Conservation (phyloP, 306 rosid genomes). For the Trichosanthes cucumerina region DNA sequence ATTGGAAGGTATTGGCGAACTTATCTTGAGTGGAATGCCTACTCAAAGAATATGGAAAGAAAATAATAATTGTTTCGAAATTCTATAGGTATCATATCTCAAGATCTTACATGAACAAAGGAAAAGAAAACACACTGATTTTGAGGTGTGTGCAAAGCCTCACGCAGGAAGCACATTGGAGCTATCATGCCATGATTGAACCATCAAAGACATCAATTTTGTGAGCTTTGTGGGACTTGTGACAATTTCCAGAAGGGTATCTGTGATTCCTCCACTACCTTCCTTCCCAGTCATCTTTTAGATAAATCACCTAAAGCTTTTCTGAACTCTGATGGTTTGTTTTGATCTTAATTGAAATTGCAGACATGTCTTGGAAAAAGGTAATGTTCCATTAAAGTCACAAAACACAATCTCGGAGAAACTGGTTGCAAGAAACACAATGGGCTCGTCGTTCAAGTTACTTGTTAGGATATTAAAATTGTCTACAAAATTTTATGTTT, state of each 20-base stretch:
- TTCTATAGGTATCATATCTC: slow-evolving; percentile 4
- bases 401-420: background rate
- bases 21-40: too few species aligned
- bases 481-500: too few species aligned
- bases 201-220: slow-evolving; percentile 14
- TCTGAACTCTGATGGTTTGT: background rate
- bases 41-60: too few species aligned
- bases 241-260: slow-evolving; percentile 1
- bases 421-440: slow-evolving; percentile 14
- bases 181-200: slow-evolving; percentile 14
- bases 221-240: slow-evolving; percentile 20
- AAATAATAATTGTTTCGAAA: background rate
- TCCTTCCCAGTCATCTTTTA: background rate
- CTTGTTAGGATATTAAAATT: slow-evolving; percentile 8
- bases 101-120: background rate
- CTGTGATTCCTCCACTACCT: slow-evolving; percentile 13
- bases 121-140: background rate
- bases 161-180: slow-evolving; percentile 20
- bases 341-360: background rate
- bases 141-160: slow-evolving; percentile 19
- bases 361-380: slow-evolving; percentile 12
- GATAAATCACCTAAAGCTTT: background rate
- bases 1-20: too few species aligned
- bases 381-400: slow-evolving; percentile 4
- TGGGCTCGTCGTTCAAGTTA: slow-evolving; percentile 12